phyloP scores from a whole-genome alignment of 768 basidiomycete species.

The Cantharellus anzutake region DNA sequence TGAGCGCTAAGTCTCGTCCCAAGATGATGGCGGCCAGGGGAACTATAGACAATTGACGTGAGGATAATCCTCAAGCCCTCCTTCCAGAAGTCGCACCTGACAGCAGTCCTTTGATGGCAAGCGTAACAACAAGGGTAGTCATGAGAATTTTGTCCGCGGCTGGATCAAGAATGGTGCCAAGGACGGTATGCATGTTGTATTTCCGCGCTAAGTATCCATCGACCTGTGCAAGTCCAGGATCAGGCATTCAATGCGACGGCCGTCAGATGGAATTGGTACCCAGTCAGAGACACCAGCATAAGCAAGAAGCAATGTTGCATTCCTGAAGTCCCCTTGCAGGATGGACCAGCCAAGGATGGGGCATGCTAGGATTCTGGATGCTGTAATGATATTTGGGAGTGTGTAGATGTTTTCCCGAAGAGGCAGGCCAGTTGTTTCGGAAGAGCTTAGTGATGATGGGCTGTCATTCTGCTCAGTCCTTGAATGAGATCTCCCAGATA shows the following conservation, averaged over 20 bases:
- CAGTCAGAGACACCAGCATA: conserved; percentile 88
- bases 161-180: conserved; percentile 91
- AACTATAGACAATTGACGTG: conserved; percentile 25
- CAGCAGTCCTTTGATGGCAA: conserved; percentile 67
- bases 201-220: conserved; percentile 83
- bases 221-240: conserved; percentile 28
- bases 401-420: conserved; percentile 81
- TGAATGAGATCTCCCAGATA: no score
- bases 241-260: not conserved
- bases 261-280: conserved; percentile 23
- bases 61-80: not conserved
- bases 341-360: conserved; percentile 87
- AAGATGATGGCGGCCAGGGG: conserved; percentile 74
- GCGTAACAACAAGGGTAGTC: conserved; percentile 78
- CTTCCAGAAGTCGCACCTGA: conserved; percentile 34
- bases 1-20: conserved; percentile 73
- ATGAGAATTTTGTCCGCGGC: conserved; percentile 92
- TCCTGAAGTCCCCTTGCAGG: conserved; percentile 53
- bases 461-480: no score
- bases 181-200: conserved; percentile 74
- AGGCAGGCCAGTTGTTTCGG: no score
- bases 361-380: conserved; percentile 74
- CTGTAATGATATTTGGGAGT: conserved; percentile 73
- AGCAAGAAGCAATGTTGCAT: conserved; percentile 67
- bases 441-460: no score